Evolutionary conservation across 306 rosid genomes (phyloP), one percentile per base, ranked within the genome.

Genomic region (Nissolia schottii): DNA sequence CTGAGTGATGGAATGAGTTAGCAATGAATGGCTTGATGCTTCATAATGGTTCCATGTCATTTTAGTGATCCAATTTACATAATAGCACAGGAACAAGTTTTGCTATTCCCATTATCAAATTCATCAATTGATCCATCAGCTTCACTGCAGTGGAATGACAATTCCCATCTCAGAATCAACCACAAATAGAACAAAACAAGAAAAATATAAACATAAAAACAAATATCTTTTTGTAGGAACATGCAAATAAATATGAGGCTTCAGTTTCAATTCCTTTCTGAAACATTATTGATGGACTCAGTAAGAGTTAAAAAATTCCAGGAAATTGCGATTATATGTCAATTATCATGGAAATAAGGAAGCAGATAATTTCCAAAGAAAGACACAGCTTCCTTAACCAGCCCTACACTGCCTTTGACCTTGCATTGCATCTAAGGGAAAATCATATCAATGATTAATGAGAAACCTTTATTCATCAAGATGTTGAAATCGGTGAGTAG

Each of bases 41-140:
- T 25, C 77, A 23, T 63, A 63, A 40, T 25, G 76, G 69, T 67
- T 80, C 62, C 75, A 63, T 14, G 51, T 84, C 75, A 70, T 62
- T 81, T 28, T 18, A 65, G 19, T 7, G 45, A 27, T 5, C 23
- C 73, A 25, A 67, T 71, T 81, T 86, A 90, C 93, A 90, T 88
- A 49, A 90, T 75, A 29, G 83, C 77, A 76, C 96, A 90, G 1
- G 84, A 66, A 79, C 93, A 84, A 61, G 84, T 74, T 85, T 82
- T 84, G 81, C 70, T 83, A 55, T 73, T 90, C 80, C 90, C 87
- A 24, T 69, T 66, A 45, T 83, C 91, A 63, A 80, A 80, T 73
- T 88, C 96, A 28, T 88, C 88, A 43, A 75, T 85, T 11, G 93
- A 86, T 68, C 77, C 86, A 46, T 90, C 87, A 3, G 15, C 73